These are phyloP conservation scores for Pyrus bretschneideri DNA, from an alignment of 306 rosid genomes.

Conservation along the genomic window DNA sequence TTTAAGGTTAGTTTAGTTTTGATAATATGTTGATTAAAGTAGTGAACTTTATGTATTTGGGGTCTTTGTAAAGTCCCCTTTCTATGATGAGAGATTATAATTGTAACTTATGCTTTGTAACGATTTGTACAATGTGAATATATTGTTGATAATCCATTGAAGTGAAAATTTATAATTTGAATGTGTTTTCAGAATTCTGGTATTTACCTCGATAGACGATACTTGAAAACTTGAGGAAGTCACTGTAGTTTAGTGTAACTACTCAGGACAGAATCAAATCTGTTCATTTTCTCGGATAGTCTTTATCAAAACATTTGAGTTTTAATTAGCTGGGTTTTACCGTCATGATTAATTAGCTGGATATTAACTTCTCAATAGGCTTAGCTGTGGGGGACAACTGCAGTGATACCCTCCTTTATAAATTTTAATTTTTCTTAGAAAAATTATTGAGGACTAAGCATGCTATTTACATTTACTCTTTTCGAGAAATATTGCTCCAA, in stretches of 20 bases:
- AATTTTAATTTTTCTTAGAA: background rate
- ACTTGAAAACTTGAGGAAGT: constrained; percentile 14
- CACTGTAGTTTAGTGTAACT: background rate
- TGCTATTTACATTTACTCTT: background rate
- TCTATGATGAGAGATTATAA: constrained; percentile 27
- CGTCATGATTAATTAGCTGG: background rate
- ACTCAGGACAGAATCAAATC: background rate
- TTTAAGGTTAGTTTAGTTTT: constrained; percentile 80
- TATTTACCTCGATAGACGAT: constrained; percentile 5
- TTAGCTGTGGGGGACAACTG: background rate
- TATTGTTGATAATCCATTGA: constrained; percentile 11
- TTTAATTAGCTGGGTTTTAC: background rate
- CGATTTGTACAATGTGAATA: constrained; percentile 23
- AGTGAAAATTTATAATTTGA: constrained; percentile 22
- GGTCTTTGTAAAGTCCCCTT: constrained; percentile 30
- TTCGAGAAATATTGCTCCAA: background rate
- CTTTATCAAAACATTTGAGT: constrained; percentile 2
- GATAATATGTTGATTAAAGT: constrained; percentile 32
- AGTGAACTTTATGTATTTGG: constrained; percentile 30
- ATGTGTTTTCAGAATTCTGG: constrained; percentile 12
- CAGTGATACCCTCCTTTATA: background rate
- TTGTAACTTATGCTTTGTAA: constrained; percentile 30
- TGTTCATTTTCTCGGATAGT: background rate
- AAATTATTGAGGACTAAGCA: background rate
- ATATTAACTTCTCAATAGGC: background rate